Base-by-base conservation (phyloP, 768 basidiomycete genomes). In the Mycena kentingensis region DNA sequence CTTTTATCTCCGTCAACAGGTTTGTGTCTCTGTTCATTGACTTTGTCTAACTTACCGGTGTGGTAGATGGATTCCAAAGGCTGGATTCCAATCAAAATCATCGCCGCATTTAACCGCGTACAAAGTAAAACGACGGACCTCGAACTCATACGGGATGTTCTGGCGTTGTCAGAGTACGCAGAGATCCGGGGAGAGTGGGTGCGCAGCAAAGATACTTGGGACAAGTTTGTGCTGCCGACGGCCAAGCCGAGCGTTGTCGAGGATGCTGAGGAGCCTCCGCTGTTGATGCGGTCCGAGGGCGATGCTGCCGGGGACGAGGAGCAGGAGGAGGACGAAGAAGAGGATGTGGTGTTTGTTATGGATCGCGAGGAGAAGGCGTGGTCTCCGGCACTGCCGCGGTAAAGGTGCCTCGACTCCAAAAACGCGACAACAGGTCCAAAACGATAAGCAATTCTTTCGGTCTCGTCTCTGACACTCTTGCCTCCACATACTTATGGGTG, bases 321-420 rank as follows among this genome's bases (percentile, higher is more conserved):
- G 32, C 1, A 52, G 28, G 54, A 60, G 16, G 58, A 60, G 11
- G 58, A 60, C 26, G 58, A 59, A 27, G 58, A 59, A 31, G 58
- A 60, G 32, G 58, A 60, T 36, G 58, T 60, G 22, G 58, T 60
- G 36, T 55, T 60, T 28, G 58, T 60, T 44, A 60, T 60, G 58
- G 58, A 47, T 43, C 58, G 58, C 50, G 54, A 54, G 49, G 57
- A 44, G 41, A 52, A 46, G 38, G 52, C 57, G 48, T 58, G 57
- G 57, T 44, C 53, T 13, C 57, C 57, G 11, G 49, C 51, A 54
- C 57, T 52, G 18, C 57, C 49, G 15, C 49, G 57, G 48, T 58
- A 49, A 45, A 11, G 41, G 22, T 36, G 41, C 28, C 27, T 31
- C 25, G 46, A 54, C 46, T n/a, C n/a, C n/a, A n/a, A n/a, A n/a